Evolutionary conservation across 176 grass and related monocot genomes (phyloP), one percentile per base, ranked within the genome.

Genomic region (Triticum urartu): DNA sequence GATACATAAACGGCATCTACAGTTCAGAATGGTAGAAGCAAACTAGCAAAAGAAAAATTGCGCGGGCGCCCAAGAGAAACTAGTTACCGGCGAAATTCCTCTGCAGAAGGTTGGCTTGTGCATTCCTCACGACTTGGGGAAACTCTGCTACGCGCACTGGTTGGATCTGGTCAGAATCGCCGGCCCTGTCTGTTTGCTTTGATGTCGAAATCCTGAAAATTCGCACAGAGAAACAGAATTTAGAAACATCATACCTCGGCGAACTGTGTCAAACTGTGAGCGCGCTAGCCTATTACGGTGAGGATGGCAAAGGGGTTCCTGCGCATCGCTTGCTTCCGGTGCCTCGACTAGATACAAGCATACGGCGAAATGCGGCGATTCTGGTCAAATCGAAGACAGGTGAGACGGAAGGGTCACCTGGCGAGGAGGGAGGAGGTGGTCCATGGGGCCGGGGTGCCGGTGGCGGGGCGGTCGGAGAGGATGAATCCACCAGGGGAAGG

Each of bases 361-460:
- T 68, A 38, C 15, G 47, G 59, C 9, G 70, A 77, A 87, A 84
- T 86, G 78, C 21, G 13, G 60, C 26, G 82, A 50, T 68, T 81
- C 20, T 68, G 18, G 83, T 69, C 24, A 84, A 28, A 18, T 39
- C 69, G 50, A 83, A 43, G 5, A 45, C 48, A 68, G 2, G 17
- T 68, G 67, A 15, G 81, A 50, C 59, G 15, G 25, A 79, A 28
- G 11, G 32, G 63, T 28, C 28, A 98, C 97, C 97, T 98, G 66
- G 97, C 87, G 65, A 91, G 84, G 64, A 98, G 85, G 85, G 90
- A 88, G n/a, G 93, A 92, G 39, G 93, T 81, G 79, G 60, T 81
- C 94, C 97, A 98, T 36, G 97, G 97, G 3, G 90, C 94, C 3
- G 97, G 97, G 26, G 97, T 98, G 78, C 97, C 94, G 0, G 97